Evolutionary conservation across 2,329 filamentous ascomycete genomes (phyloP).

Genomic region (Xylariales sp.): DNA sequence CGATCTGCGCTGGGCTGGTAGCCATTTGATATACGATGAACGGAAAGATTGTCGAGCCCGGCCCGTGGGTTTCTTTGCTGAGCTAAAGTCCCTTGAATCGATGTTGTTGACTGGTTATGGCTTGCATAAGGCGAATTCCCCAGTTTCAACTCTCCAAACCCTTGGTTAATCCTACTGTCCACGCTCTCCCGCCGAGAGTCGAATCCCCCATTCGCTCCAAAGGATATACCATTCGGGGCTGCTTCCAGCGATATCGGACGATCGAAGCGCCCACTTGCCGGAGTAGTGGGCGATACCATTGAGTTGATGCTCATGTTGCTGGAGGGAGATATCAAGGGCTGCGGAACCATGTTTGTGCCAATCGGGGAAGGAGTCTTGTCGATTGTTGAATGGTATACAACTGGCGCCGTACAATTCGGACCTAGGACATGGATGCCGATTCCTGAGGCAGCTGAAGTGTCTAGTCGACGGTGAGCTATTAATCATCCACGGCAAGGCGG

Average conservation of each 20-base stretch:
- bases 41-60: conserved; percentile 46
- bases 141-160: conserved; percentile 65
- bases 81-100: conserved; percentile 66
- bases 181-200: conserved; percentile 71
- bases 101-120: conserved; percentile 71
- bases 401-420: conserved; percentile 33
- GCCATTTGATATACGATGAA: conserved; percentile 60
- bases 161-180: conserved; percentile 71
- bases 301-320: conserved; percentile 63
- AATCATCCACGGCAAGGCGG: conserved; percentile 12
- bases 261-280: conserved; percentile 40
- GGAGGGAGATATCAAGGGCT: conserved; percentile 51
- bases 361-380: conserved; percentile 63
- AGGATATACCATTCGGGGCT: conserved; percentile 26
- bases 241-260: conserved; percentile 38
- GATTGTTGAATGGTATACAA: conserved; percentile 47
- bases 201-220: conserved; percentile 31
- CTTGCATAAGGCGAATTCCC: conserved; percentile 66
- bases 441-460: conserved; percentile 42
- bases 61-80: conserved; percentile 58
- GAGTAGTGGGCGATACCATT: conserved; percentile 58
- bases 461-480: conserved; percentile 22
- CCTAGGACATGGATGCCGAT: conserved; percentile 33
- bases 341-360: conserved; percentile 44
- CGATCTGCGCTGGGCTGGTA: conserved; percentile 58